A percentile compares a stretch with the other conserved stretches of the same genome.
Conservation (phyloP, 2,329 filamentous ascomycete species). For the Colletotrichum graminicola region DNA sequence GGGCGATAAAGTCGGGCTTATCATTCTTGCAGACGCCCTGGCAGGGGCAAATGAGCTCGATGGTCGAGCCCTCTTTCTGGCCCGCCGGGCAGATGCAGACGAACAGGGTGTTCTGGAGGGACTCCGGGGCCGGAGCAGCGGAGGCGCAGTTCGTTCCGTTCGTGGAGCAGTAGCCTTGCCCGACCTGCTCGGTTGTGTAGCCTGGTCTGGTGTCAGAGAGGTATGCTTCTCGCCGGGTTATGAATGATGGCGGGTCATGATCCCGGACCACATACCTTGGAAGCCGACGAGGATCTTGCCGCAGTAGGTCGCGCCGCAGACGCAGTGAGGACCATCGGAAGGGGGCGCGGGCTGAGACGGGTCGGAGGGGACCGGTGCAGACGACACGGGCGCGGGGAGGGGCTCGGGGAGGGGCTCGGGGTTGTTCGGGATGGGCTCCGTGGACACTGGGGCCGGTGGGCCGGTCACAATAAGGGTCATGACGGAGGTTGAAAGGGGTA, state of each 20-base stretch:
- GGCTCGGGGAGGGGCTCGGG: slow-evolving; percentile 17
- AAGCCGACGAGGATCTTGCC: slow-evolving; percentile 52
- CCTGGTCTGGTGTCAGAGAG: slow-evolving; percentile 20
- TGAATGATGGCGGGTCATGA: background rate
- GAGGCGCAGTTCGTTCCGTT: slow-evolving; percentile 51
- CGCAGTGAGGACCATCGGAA: slow-evolving; percentile 50
- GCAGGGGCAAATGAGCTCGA: slow-evolving; percentile 56
- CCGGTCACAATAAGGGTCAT: slow-evolving; percentile 35
- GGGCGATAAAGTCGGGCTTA: slow-evolving; percentile 55
- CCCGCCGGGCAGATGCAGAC: slow-evolving; percentile 54
- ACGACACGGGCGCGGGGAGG: slow-evolving; percentile 13
- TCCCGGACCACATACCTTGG: slow-evolving; percentile 29
- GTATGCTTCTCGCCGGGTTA: background rate
- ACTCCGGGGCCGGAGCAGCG: slow-evolving; percentile 48
- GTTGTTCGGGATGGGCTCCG: slow-evolving; percentile 30
- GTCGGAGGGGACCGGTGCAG: slow-evolving; percentile 3
- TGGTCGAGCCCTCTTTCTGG: slow-evolving; percentile 50
- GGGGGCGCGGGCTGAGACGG: slow-evolving; percentile 36
- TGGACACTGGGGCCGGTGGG: slow-evolving; percentile 5
- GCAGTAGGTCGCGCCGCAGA: slow-evolving; percentile 59
- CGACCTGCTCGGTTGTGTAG: slow-evolving; percentile 47
- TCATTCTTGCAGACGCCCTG: slow-evolving; percentile 54
- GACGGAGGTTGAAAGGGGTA: slow-evolving; percentile 19
- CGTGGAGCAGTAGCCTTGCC: slow-evolving; percentile 54
- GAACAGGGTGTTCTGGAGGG: slow-evolving; percentile 50